phyloP scores from a whole-genome alignment of 257 asterid genomes.

The Gentiana macrophylla region DNA sequence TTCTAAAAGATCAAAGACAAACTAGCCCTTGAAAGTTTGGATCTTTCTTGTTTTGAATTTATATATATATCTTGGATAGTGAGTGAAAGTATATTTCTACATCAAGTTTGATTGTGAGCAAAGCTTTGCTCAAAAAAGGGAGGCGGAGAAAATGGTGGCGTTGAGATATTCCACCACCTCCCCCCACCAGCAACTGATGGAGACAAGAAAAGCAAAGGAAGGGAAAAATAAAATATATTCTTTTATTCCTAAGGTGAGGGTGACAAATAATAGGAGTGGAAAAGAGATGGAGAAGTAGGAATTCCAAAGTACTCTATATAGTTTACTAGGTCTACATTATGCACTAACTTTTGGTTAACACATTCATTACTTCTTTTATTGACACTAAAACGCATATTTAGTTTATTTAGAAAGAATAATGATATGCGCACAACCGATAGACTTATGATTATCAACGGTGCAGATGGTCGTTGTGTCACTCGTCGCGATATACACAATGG shows the following conservation, averaged over 20 bases:
- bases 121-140: slow-evolving; percentile 21
- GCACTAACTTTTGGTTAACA: no score
- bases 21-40: slow-evolving; percentile 2
- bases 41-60: background rate
- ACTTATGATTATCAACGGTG: no score
- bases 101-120: slow-evolving; percentile 25
- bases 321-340: no score
- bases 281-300: slow-evolving; percentile 1
- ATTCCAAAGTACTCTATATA: no score
- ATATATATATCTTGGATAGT: background rate
- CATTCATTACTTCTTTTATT: no score
- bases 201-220: slow-evolving; percentile 17
- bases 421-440: no score
- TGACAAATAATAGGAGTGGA: background rate
- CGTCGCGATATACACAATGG: no score
- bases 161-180: slow-evolving; percentile 26
- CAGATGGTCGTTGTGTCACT: no score
- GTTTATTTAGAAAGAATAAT: no score
- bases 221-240: no score
- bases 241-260: no score
- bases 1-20: slow-evolving; percentile 1
- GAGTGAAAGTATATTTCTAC: background rate
- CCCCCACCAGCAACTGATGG: slow-evolving; percentile 46
- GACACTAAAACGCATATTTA: no score
- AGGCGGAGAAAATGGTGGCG: slow-evolving; percentile 44